Percentiles rank a stretch among this genome's conserved stretches.
Conservation (phyloP, 2,329 filamentous ascomycete species). For the Clarireedia paspali region DNA sequence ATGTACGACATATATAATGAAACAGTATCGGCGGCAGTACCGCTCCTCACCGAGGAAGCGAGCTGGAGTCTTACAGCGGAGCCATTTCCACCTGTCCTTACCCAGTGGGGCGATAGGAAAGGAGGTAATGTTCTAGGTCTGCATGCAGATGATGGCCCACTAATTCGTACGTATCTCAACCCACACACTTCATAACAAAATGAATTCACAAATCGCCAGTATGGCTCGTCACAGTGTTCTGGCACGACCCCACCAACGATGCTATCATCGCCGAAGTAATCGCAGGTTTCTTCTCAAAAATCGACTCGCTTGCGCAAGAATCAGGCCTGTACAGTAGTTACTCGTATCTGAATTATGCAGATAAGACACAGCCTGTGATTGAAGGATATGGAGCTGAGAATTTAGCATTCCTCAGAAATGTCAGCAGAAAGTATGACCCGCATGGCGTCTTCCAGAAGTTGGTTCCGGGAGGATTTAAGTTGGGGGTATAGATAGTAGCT, state of each 20-base stretch:
- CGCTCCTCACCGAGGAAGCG: not conserved
- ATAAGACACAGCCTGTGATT: conserved; percentile 35
- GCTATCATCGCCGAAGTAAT: not conserved
- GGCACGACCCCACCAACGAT: not conserved
- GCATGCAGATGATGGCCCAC: conserved; percentile 2
- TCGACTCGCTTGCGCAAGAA: not conserved
- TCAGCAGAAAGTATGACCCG: conserved; percentile 33
- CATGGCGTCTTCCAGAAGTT: conserved; percentile 30
- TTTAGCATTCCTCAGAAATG: conserved; percentile 26
- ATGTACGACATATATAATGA: conserved; percentile 4
- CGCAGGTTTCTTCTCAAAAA: not conserved
- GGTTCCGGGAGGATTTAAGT: conserved; percentile 14
- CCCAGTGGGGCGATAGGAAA: conserved; percentile 4
- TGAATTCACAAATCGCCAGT: not conserved
- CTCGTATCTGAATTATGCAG: conserved; percentile 40
- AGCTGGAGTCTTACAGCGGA: conserved; percentile 9
- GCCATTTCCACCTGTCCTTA: conserved; percentile 6
- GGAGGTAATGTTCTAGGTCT: conserved; percentile 9
- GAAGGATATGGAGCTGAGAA: conserved; percentile 36
- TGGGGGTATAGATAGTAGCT: not conserved
- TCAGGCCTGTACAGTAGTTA: conserved; percentile 7
- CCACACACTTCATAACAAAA: not conserved
- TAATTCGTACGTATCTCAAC: not conserved
- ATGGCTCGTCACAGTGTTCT: not conserved
- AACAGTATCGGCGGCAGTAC: not conserved